Evolutionary conservation across 257 asterid genomes (phyloP).

Genomic region (Anisodus tanguticus): DNA sequence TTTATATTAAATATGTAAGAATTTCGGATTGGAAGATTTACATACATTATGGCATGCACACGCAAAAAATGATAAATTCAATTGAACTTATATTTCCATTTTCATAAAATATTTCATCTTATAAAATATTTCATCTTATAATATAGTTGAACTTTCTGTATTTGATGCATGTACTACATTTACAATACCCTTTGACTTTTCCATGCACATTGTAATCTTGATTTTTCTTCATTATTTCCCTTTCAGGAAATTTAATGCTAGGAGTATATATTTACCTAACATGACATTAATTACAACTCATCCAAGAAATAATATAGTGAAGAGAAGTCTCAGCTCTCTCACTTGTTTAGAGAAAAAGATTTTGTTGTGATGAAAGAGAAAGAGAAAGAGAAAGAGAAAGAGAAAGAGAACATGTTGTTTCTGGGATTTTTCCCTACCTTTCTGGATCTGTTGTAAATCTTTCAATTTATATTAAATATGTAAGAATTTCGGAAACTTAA

Average conservation of each 20-base stretch:
- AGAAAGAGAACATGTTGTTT: constrained; percentile 2
- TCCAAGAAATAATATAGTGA: neutral
- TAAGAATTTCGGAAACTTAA: neutral
- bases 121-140: too few relatives aligned
- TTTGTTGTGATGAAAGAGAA: constrained; percentile 17
- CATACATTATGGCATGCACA: too few relatives aligned
- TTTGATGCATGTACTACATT: too few relatives aligned
- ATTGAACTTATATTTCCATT: too few relatives aligned
- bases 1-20: neutral
- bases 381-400: too few relatives aligned
- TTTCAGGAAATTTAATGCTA: neutral
- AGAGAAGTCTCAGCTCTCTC: neutral
- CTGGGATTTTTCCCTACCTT: neutral
- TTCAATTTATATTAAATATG: neutral
- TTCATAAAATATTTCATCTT: too few relatives aligned
- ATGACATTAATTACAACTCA: neutral
- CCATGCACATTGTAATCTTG: neutral
- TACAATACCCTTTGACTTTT: neutral
- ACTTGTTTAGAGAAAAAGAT: neutral
- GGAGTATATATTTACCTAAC: too few relatives aligned
- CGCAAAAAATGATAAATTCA: too few relatives aligned
- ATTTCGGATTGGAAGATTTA: neutral
- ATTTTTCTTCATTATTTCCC: neutral
- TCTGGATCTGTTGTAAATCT: neutral
- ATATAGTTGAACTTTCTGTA: too few relatives aligned